Evolutionary conservation across 1,139 yeast species (phyloP).

Genomic region (Lodderomyces orthopsilosis): DNA sequence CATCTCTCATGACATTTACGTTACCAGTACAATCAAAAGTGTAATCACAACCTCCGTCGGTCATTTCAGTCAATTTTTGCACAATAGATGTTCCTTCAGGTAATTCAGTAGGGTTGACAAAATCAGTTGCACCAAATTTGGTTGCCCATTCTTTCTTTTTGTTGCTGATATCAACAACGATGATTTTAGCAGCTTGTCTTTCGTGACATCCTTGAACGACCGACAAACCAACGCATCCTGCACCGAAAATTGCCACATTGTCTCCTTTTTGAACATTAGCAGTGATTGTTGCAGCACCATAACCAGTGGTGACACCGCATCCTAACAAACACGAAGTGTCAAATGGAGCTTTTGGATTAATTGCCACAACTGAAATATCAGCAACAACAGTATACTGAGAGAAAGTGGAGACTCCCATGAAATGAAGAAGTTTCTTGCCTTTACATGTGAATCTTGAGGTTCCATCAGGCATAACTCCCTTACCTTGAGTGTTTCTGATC

Average conservation of each 20-base stretch:
- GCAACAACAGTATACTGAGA: slow-evolving; percentile 97
- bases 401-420: slow-evolving; percentile 97
- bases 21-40: slow-evolving; percentile 99
- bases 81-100: slow-evolving; percentile 76
- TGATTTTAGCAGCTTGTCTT: slow-evolving; percentile 78
- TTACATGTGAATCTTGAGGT: slow-evolving; percentile 81
- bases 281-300: slow-evolving; percentile 94
- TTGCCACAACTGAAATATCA: slow-evolving; percentile 95
- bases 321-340: slow-evolving; percentile 92
- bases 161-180: slow-evolving; percentile 84
- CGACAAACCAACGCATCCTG: slow-evolving; percentile 94
- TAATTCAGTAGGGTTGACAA: slow-evolving; percentile 77
- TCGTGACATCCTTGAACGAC: slow-evolving; percentile 92
- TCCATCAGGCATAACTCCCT: slow-evolving; percentile 72
- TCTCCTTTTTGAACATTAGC: slow-evolving; percentile 92
- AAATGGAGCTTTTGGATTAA: slow-evolving; percentile 76
- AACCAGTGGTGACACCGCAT: slow-evolving; percentile 98
- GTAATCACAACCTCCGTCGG: slow-evolving; percentile 95
- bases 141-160: slow-evolving; percentile 81
- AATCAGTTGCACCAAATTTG: slow-evolving; percentile 94
- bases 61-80: slow-evolving; percentile 78
- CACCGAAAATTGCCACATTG: slow-evolving; percentile 94
- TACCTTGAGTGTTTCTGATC: slow-evolving; percentile 60
- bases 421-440: slow-evolving; percentile 82
- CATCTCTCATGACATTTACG: slow-evolving; percentile 89